Percentiles rank a stretch among this genome's conserved stretches.
Conservation (phyloP, 495 filamentous ascomycete genomes). For the Chaetomium cochliodes region DNA sequence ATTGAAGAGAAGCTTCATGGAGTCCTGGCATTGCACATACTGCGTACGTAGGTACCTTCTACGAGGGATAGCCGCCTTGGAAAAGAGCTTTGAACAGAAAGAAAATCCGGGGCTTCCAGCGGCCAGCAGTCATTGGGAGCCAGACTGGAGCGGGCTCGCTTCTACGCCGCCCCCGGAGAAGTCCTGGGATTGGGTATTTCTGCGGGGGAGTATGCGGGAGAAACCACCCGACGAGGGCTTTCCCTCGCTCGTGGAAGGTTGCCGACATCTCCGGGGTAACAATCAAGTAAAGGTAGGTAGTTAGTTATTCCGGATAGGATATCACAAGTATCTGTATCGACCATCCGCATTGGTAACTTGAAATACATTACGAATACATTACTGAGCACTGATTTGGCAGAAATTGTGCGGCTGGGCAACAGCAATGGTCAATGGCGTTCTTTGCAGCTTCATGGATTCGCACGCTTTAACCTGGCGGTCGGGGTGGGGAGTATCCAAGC, state of each 20-base stretch:
- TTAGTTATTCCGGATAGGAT: neutral
- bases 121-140: neutral
- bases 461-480: neutral
- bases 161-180: neutral
- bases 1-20: too few relatives aligned
- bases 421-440: neutral
- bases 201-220: neutral
- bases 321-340: neutral
- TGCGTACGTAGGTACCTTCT: too few relatives aligned
- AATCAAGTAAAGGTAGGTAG: neutral
- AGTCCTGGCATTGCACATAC: too few relatives aligned
- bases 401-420: neutral
- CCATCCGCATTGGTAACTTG: neutral
- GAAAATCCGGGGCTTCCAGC: neutral
- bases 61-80: neutral
- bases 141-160: neutral
- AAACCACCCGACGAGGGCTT: neutral
- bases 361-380: neutral
- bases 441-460: neutral
- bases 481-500: constrained; percentile 8
- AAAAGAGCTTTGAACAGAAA: neutral
- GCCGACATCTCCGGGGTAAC: neutral
- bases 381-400: neutral
- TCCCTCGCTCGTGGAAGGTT: neutral
- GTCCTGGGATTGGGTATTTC: neutral